Base-by-base conservation (phyloP, 768 basidiomycete genomes). In the Tulasnella sp. region DNA sequence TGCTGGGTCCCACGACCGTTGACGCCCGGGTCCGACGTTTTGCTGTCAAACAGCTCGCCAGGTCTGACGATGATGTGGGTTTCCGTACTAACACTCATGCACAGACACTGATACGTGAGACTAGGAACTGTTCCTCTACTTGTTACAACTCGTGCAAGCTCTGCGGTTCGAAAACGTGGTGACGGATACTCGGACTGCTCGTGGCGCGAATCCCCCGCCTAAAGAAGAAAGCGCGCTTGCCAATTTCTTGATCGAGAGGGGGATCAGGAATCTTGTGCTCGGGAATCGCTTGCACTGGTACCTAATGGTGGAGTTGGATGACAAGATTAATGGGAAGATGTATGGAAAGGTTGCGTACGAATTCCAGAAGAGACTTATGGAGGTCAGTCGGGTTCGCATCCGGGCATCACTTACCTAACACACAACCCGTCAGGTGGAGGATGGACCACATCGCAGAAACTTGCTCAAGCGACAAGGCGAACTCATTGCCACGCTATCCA, bases 271-370 rank as follows among this genome's bases (percentile, higher is more conserved):
- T 64, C 75, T 75, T 2, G 76, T 94, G 0, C 73, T 99, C 1
- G 96, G 93, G 0, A 97, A 97, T 63, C 77, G 88, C 23, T 74
- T 98, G 62, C 86, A 94, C 67, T 98, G 96, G 96, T 99, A 98
- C 64, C 80, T 98, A 55, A 91, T 92, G 80, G 93, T 98, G 3
- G 96, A 98, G 67, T 83, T 91, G 15, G 87, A 89, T 19, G 89
- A 92, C 65, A 81, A 82, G 59, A 74, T 81, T 21, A 80, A 89
- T 67, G 86, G 87, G 3, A 92, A 90, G 73, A 91, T 94, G 86
- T 98, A 92, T 63, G 89, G 84, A 3, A 77, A 83, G 39, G 88
- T 96, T 6, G 87, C 88, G 5, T 93, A 80, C 73, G 85, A 84
- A 61, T 98, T 91, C 65, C 84, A 90, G 79, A 82, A 78, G 65